phyloP scores from a whole-genome alignment of 2,329 filamentous ascomycete species.

The Dothideomycetes sp. region DNA sequence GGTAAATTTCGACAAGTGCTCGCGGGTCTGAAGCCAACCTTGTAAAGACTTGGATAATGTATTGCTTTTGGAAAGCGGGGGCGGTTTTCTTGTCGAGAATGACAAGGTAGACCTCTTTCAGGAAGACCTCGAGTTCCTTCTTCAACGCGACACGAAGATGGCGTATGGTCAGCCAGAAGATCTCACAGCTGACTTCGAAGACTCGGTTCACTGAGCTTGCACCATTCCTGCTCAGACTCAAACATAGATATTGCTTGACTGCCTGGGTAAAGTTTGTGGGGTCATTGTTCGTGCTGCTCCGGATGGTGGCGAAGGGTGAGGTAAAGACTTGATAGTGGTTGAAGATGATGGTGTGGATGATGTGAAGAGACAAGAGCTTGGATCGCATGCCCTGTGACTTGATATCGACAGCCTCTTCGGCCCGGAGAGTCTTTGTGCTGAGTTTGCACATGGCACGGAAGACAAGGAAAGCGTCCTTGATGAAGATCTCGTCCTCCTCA shows the following conservation, averaged over 20 bases:
- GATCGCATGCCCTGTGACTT: conserved; percentile 95
- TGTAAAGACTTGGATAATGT: conserved; percentile 78
- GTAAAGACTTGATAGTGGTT: conserved; percentile 88
- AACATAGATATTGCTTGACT: conserved; percentile 91
- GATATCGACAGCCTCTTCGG: conserved; percentile 86
- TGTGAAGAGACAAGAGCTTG: conserved; percentile 87
- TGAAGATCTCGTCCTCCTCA: conserved; percentile 88
- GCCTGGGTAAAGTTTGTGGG: conserved; percentile 87
- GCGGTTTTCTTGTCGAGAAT: conserved; percentile 82
- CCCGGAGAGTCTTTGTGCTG: conserved; percentile 80
- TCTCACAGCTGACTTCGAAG: conserved; percentile 92
- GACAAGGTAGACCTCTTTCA: conserved; percentile 94
- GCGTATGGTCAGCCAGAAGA: conserved; percentile 96
- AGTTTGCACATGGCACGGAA: conserved; percentile 97
- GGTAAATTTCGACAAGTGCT: conserved; percentile 85
- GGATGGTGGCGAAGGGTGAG: conserved; percentile 85
- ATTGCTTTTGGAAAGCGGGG: conserved; percentile 81
- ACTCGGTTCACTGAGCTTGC: conserved; percentile 85
- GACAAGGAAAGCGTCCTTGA: conserved; percentile 92
- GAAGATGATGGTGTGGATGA: conserved; percentile 90
- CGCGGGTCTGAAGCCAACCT: conserved; percentile 77
- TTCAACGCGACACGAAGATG: conserved; percentile 90
- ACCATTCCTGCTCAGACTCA: conserved; percentile 90
- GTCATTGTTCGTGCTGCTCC: conserved; percentile 78
- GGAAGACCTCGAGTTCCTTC: conserved; percentile 96